Evolutionary conservation across 1,139 yeast species (phyloP).

Genomic region (Scheffersomyces titani): DNA sequence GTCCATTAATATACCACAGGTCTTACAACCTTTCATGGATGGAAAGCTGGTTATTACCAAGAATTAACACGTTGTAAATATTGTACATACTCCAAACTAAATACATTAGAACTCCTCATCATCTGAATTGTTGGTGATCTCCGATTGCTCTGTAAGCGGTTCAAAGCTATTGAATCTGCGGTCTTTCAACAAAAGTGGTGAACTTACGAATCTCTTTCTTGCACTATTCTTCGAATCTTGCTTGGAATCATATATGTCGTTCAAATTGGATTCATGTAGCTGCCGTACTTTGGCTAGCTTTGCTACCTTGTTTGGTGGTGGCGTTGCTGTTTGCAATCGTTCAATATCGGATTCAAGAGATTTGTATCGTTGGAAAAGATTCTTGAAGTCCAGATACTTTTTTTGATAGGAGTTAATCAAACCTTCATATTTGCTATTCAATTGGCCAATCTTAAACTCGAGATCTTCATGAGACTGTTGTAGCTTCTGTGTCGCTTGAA

Average conservation of each 20-base stretch:
- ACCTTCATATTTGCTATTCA: slow-evolving; percentile 22
- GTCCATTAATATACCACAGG: slow-evolving; percentile 66
- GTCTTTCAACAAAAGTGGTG: slow-evolving; percentile 18
- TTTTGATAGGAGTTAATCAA: slow-evolving; percentile 24
- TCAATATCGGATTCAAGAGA: slow-evolving; percentile 17
- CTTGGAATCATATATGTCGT: slow-evolving; percentile 16
- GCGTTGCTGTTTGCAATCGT: slow-evolving; percentile 3
- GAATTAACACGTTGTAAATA: not conserved
- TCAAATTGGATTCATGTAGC: slow-evolving; percentile 29
- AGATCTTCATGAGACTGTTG: slow-evolving; percentile 9
- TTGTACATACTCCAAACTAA: slow-evolving; percentile 1
- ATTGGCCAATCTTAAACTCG: slow-evolving; percentile 12
- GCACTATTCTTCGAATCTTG: slow-evolving; percentile 2
- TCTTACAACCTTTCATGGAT: slow-evolving; percentile 68
- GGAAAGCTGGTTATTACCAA: slow-evolving; percentile 41
- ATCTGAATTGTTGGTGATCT: slow-evolving; percentile 23
- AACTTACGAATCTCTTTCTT: slow-evolving; percentile 33
- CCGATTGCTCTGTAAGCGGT: slow-evolving; percentile 6
- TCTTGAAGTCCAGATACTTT: slow-evolving; percentile 26
- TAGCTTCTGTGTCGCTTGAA: not conserved
- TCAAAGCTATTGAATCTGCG: not conserved
- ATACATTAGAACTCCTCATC: slow-evolving; percentile 13
- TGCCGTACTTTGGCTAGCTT: slow-evolving; percentile 29
- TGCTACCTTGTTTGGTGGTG: slow-evolving; percentile 5
- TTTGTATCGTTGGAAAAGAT: slow-evolving; percentile 26